Conservation (phyloP, 371 early-diverging fungal genomes). For the Mycotypha africana region DNA sequence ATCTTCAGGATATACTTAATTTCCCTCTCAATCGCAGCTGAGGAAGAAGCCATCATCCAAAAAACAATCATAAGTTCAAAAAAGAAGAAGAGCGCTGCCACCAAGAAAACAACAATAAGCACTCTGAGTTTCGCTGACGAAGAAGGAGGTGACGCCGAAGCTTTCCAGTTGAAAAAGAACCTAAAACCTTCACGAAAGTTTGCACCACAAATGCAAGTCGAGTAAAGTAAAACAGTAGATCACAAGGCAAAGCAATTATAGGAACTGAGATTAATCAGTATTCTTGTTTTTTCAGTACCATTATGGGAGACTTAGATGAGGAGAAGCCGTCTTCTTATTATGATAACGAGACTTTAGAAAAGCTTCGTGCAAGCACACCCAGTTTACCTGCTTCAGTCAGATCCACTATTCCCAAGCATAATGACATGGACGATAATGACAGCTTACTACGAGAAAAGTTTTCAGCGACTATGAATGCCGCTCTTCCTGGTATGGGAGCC, state of each 20-base stretch:
- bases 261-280: too few relatives aligned
- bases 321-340: conserved; percentile 9
- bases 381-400: conserved; percentile 22
- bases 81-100: conserved; percentile 24
- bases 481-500: conserved; percentile 6
- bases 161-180: conserved; percentile 33
- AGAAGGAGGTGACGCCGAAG: conserved; percentile 12
- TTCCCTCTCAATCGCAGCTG: too few relatives aligned
- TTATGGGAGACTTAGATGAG: not conserved
- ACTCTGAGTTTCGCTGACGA: conserved; percentile 30
- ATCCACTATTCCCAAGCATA: not conserved
- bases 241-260: too few relatives aligned
- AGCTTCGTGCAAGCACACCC: conserved; percentile 35
- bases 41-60: conserved; percentile 6
- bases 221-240: too few relatives aligned
- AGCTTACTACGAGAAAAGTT: conserved; percentile 39
- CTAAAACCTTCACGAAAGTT: too few relatives aligned
- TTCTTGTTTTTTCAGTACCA: too few relatives aligned
- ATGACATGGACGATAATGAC: conserved; percentile 11
- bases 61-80: conserved; percentile 16
- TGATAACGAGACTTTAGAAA: conserved; percentile 21
- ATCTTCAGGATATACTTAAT: too few relatives aligned
- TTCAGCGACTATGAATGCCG: conserved; percentile 24
- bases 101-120: conserved; percentile 13
- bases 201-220: conserved; percentile 16